Evolutionary conservation across 495 filamentous ascomycete genomes (phyloP).

Genomic region (Talaromyces thailandensis): DNA sequence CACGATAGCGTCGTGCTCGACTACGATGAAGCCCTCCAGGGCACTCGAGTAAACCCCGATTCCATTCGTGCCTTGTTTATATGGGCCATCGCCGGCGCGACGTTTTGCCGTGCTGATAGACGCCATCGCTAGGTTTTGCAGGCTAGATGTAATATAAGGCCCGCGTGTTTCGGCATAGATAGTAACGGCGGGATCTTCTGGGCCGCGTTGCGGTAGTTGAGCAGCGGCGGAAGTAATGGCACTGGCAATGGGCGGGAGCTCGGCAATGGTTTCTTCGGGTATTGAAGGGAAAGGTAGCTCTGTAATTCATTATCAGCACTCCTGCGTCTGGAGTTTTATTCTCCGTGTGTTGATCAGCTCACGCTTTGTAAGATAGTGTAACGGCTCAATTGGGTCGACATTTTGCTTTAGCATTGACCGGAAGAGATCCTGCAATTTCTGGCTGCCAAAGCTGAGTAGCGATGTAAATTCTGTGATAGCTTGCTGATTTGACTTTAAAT

Average conservation of each 20-base stretch:
- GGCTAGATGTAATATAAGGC: slow-evolving; percentile 67
- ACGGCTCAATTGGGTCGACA: slow-evolving; percentile 67
- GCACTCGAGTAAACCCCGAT: slow-evolving; percentile 83
- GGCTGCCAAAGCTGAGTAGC: slow-evolving; percentile 66
- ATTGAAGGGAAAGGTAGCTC: slow-evolving; percentile 63
- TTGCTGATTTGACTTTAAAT: slow-evolving; percentile 84
- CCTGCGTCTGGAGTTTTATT: background rate
- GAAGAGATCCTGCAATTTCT: slow-evolving; percentile 75
- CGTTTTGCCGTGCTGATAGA: slow-evolving; percentile 83
- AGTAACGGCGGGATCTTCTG: slow-evolving; percentile 52
- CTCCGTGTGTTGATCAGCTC: slow-evolving; percentile 11
- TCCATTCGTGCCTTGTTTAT: slow-evolving; percentile 85
- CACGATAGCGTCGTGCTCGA: slow-evolving; percentile 83
- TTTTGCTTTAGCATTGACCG: slow-evolving; percentile 66
- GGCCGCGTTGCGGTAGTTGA: slow-evolving; percentile 36
- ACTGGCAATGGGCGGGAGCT: slow-evolving; percentile 47
- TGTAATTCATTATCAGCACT: slow-evolving; percentile 15
- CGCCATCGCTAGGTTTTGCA: slow-evolving; percentile 79
- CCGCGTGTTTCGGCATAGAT: slow-evolving; percentile 81
- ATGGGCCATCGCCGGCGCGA: slow-evolving; percentile 68
- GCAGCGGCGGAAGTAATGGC: slow-evolving; percentile 46
- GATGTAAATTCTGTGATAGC: slow-evolving; percentile 71
- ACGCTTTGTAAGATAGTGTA: slow-evolving; percentile 91
- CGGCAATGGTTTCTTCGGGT: slow-evolving; percentile 45
- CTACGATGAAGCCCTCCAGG: slow-evolving; percentile 74